Conservation (phyloP, 345 rosid genomes). For the Theobroma cacao region DNA sequence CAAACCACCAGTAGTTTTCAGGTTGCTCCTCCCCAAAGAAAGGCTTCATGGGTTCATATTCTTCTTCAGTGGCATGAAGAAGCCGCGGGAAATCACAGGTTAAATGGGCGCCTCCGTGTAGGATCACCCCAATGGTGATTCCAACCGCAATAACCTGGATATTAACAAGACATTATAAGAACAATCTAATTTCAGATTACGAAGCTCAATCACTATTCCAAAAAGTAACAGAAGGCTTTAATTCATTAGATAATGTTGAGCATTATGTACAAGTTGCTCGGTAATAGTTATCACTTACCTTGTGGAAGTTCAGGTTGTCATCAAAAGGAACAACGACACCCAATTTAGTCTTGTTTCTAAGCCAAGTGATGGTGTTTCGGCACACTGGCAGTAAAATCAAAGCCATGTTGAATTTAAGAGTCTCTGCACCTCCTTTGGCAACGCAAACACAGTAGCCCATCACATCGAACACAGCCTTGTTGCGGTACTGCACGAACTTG, state of each 20-base stretch:
- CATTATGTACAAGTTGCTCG: background rate
- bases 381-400: conserved; percentile 75
- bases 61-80: conserved; percentile 53
- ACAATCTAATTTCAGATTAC: background rate
- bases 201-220: background rate
- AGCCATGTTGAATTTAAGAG: conserved; percentile 87
- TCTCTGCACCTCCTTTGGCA: conserved; percentile 92
- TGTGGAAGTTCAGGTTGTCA: conserved; percentile 82
- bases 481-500: conserved; percentile 62
- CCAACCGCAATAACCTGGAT: conserved; percentile 57
- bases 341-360: conserved; percentile 78
- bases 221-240: background rate
- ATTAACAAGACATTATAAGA: background rate
- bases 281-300: conserved; percentile 28
- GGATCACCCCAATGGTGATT: conserved; percentile 56
- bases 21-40: conserved; percentile 68
- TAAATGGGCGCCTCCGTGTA: conserved; percentile 69
- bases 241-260: background rate
- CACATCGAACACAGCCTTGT: conserved; percentile 50
- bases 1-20: conserved; percentile 66
- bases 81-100: conserved; percentile 82
- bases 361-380: conserved; percentile 90
- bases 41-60: conserved; percentile 50
- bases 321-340: conserved; percentile 75
- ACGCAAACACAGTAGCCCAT: conserved; percentile 89